Percentiles rank a stretch among this genome's conserved stretches.
Evolutionary conservation across 352 stramenopile genomes (phyloP).

Genomic region (Aphanomyces stellatus): DNA sequence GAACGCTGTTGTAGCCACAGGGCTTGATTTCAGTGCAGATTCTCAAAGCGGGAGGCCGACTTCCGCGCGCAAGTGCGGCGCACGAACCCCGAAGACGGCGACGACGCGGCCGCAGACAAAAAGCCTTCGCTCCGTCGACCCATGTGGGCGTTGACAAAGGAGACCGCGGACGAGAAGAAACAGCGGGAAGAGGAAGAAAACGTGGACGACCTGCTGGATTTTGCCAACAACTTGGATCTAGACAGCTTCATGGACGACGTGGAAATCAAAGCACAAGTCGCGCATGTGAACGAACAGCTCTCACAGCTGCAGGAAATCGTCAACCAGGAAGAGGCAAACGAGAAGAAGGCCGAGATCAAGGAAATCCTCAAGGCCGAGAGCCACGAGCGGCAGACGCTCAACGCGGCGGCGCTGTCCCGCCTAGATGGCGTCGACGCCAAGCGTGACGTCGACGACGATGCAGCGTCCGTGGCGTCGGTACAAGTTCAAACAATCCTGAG

Average conservation of each 20-base stretch:
- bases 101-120: slow-evolving; percentile 23
- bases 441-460: slow-evolving; percentile 37
- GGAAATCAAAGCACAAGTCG: slow-evolving; percentile 71
- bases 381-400: slow-evolving; percentile 29
- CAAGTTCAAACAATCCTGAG: neutral
- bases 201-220: slow-evolving; percentile 89
- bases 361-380: slow-evolving; percentile 61
- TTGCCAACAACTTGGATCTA: slow-evolving; percentile 89
- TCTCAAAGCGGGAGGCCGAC: slow-evolving; percentile 67
- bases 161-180: slow-evolving; percentile 64
- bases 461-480: slow-evolving; percentile 45
- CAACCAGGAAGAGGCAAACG: slow-evolving; percentile 60
- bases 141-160: slow-evolving; percentile 90
- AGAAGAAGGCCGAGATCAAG: slow-evolving; percentile 76
- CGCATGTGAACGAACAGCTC: slow-evolving; percentile 86
- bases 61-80: slow-evolving; percentile 48
- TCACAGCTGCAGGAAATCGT: slow-evolving; percentile 81
- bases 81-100: slow-evolving; percentile 13
- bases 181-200: slow-evolving; percentile 67
- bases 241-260: slow-evolving; percentile 93
- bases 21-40: slow-evolving; percentile 26
- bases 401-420: slow-evolving; percentile 42
- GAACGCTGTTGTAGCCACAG: neutral
- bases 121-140: slow-evolving; percentile 45
- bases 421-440: slow-evolving; percentile 24